Conservation (phyloP, 768 basidiomycete genomes). For the Termitomyces titanicus region DNA sequence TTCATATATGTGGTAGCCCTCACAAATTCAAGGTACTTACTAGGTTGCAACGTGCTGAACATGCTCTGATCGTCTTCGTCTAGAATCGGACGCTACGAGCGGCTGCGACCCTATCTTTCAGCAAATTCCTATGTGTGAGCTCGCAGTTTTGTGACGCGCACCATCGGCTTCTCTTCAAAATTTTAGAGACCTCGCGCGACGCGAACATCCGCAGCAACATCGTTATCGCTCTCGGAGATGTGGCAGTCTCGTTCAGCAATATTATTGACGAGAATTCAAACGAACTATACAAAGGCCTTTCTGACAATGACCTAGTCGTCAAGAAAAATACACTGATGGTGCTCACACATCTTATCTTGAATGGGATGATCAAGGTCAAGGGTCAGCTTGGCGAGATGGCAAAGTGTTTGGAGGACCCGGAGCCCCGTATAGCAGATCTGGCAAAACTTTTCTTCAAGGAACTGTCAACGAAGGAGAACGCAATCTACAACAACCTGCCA, state of each 20-base stretch:
- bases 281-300: conserved; percentile 90
- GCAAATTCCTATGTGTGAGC: conserved; percentile 96
- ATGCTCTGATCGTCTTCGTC: conserved; percentile 1
- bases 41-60: background rate
- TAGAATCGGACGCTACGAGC: conserved; percentile 86
- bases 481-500: conserved; percentile 97
- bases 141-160: conserved; percentile 91
- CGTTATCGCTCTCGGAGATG: conserved; percentile 95
- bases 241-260: conserved; percentile 96
- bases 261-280: conserved; percentile 98
- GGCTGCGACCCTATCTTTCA: conserved; percentile 83
- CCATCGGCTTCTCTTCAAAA: conserved; percentile 86
- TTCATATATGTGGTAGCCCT: conserved; percentile 87
- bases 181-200: conserved; percentile 89
- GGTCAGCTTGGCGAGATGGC: conserved; percentile 99
- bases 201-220: conserved; percentile 92
- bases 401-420: conserved; percentile 95
- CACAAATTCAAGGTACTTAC: conserved; percentile 79
- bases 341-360: conserved; percentile 91
- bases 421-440: conserved; percentile 82
- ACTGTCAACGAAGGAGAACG: conserved; percentile 95
- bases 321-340: conserved; percentile 99
- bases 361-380: conserved; percentile 99
- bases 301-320: conserved; percentile 81
- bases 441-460: conserved; percentile 99